Evolutionary conservation across 148 eudicot species (phyloP), one percentile per base, ranked within the genome.

Genomic region (Camellia japonica): DNA sequence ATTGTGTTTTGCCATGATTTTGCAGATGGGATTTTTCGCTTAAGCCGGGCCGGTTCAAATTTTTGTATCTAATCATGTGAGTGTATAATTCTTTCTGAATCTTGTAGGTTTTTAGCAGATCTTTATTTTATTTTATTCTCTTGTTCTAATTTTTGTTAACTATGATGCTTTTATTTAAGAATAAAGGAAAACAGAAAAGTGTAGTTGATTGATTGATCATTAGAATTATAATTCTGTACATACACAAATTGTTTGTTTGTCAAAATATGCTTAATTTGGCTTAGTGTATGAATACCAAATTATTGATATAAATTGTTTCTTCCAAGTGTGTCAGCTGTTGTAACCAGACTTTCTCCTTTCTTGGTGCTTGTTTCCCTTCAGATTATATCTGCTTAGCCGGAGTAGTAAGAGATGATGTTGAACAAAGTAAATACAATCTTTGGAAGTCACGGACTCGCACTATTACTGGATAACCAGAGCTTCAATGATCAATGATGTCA

Each of bases 11-110:
- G 60, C 42, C 19, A 49, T 42, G 75, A 69, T 85, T 30, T 30
- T 77, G 87, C 92, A 95, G 98, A 95, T 95, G 98, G 98, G 98
- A 7, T 95, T 95, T 83, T 95, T 95, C 15, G 97, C 99, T 54
- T 97, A 95, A 84, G 97, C 97, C 6, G 99, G 97, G 46, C 99
- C 99, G 30, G 99, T 95, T 65, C 99, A 95, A 83, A 88, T 93
- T 63, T 95, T 95, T 73, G 99, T 95, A 42, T 95, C 99, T 16
- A 92, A 90, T 84, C 99, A 95, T 81, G 98, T 95, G 82, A 89
- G 95, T 85, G 44, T 69, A 38, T 55, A 23, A 3, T 58, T 72
- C 23, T 9, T 76, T 42, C 42, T 11, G 5, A 19, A 49, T 20
- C 9, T 62, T n/a, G 7, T 5, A 18, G 43, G n/a, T 42, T 42